Evolutionary conservation across 495 filamentous ascomycete genomes (phyloP), one percentile per base, ranked within the genome.

Genomic region (Podospora pseudocomata): DNA sequence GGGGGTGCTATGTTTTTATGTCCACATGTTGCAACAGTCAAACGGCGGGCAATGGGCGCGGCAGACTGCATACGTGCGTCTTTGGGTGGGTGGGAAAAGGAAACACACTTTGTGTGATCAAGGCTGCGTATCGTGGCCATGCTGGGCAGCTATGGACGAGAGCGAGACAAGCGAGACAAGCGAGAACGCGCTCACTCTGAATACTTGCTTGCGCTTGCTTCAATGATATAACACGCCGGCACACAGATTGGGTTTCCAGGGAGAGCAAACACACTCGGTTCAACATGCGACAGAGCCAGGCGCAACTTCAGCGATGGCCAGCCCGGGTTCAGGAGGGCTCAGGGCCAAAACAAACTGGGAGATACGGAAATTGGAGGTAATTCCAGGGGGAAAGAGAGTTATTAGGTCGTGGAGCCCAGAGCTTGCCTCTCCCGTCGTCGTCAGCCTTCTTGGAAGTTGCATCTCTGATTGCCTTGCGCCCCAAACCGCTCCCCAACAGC

Each of bases 101-200:
- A 26, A n/a, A 73, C 75, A 66, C 60, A 83, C 81, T 79, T 83
- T 59, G 80, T 79, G 65, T 83, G 81, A 69, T 83, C 81, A 28
- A 83, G 74, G 69, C 80, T 82, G 65, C 81, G 79, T 59, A 80
- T 77, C 5, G 81, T 78, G 65, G 80, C 80, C 80, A 82, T 82
- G 71, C 65, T 75, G 77, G 71, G 70, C 73, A 73, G 26, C 69
- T 71, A 70, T 71, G 32, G 68, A 23, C 23, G 1, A 1, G 23
- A 1, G 23, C 23, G 23, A 23, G 23, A 23, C 1, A 1, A 23
- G 23, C 23, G 1, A 23, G 23, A 23, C 1, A 23, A 71, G 65
- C 67, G 64, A 34, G 32, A 58, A 58, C n/a, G 19, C 55, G n/a
- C 55, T 49, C 39, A 9, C 39, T 49, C 6, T 49, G 39, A 49